Evolutionary conservation across 2,329 filamentous ascomycete genomes (phyloP), one percentile per base, ranked within the genome.

Genomic region (Neopestalotiopsis sp.): DNA sequence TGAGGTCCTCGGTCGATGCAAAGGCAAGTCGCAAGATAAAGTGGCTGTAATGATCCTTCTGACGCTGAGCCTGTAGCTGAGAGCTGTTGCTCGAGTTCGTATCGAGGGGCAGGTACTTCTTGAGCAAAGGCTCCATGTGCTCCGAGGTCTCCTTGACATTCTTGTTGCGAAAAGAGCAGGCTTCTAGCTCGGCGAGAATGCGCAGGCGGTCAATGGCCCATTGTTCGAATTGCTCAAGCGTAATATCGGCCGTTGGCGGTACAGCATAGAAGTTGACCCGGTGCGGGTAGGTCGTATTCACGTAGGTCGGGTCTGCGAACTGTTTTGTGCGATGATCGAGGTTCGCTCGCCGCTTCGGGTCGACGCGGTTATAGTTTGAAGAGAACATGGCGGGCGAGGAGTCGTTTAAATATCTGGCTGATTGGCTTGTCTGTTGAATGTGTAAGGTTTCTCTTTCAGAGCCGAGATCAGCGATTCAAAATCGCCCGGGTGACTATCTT

Each of bases 1-100:
- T 90, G 49, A 98, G 85, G 76, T 99, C 96, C 77, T 97, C 94
- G 0, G 95, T 98, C 2, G 92, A 90, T 0, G 95, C 91, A 77
- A 99, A 99, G 1, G 96, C 96, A 58, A 99, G 89, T 0, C 96
- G 91, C 5, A 99, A 88, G 71, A 98, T 99, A 79, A 98, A 99
- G 81, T 99, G 96, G 68, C 93, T 96, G 82, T 98, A 99, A 81
- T 99, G 96, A 75, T 99, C 96, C 78, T 96, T 97, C 80, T 95
- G 93, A 34, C 95, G 88, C 82, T 99, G 94, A 42, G 89, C 82
- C 30, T 88, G 86, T 14, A 95, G 82, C 75, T 84, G 87, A 72
- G 79, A 82, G 58, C 80, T 78, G 3, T 71, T 68, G 59, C 77
- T 75, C 12, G 77, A 61, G 58, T 78, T 78, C 2, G 74, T 72